Base-by-base conservation (phyloP, 139 green algal species). In the Yamagishiella unicocca region DNA sequence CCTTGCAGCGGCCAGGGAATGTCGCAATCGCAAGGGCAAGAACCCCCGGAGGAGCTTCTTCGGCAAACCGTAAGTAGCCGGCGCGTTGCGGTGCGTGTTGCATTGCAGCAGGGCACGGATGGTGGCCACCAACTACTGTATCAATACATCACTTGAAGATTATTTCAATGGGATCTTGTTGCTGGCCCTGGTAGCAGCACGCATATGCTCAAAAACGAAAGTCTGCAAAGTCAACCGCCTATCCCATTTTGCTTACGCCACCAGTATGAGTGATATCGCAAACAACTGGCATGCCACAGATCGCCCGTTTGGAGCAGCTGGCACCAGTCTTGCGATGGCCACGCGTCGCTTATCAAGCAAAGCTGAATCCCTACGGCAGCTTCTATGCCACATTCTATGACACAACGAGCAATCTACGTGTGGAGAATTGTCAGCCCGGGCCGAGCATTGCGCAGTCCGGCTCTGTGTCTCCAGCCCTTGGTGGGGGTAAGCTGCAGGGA, bases 261-360 rank as follows among this genome's bases (percentile, higher is more conserved):
- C n/a, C n/a, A n/a, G n/a, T n/a, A n/a, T n/a, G n/a, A n/a, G n/a
- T n/a, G n/a, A n/a, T n/a, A n/a, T n/a, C n/a, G n/a, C n/a, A n/a
- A n/a, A n/a, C n/a, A n/a, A n/a, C n/a, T n/a, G n/a, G n/a, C n/a
- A n/a, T 45, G 29, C n/a, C 31, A 43, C 29, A 84, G 77, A 58
- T 73, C n/a, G 35, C 38, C 14, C 77, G 79, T 27, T 7, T 85
- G 19, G 3, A 75, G 42, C 42, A n/a, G 29, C 31, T 85, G 40
- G 38, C 40, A 7, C 79, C 79, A 6, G n/a, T 66, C 2, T 24
- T 85, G 31, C 66, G 61, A 75, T 85, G 79, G 79, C 79, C 79
- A n/a, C 42, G 61, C 31, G n/a, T 66, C n/a, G 79, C 79, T 0
- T 85, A 85, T 50, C 61, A 85, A 27, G 42, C 77, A 55, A 84